Percentiles rank a stretch among this genome's conserved stretches.
Evolutionary conservation across 768 basidiomycete species (phyloP).

Genomic region (Tricholoma sp.): DNA sequence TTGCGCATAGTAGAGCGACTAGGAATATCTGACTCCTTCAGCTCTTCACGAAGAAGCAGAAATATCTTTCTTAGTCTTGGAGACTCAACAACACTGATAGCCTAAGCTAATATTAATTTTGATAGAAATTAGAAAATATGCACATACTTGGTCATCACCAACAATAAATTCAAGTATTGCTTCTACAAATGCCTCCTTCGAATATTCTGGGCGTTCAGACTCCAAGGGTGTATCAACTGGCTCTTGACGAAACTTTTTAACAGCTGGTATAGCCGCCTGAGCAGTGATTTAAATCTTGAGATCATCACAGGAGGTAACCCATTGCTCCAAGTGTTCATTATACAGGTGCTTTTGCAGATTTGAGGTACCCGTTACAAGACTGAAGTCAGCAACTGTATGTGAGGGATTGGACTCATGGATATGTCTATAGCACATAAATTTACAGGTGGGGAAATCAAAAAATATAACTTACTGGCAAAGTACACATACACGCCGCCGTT

Average conservation of each 20-base stretch:
- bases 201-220: slow-evolving; percentile 9
- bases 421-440: not conserved
- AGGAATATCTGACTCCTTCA: slow-evolving; percentile 28
- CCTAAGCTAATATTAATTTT: slow-evolving; percentile 1
- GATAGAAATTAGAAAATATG: not conserved
- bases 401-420: not conserved
- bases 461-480: slow-evolving; percentile 7
- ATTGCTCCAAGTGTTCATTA: slow-evolving; percentile 11
- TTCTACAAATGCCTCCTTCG: slow-evolving; percentile 23
- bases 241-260: not conserved
- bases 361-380: slow-evolving; percentile 6
- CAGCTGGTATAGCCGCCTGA: slow-evolving; percentile 2
- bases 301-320: slow-evolving; percentile 13
- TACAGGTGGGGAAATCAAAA: not conserved
- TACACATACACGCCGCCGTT: not conserved
- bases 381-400: not conserved
- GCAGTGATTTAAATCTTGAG: slow-evolving; percentile 15
- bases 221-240: not conserved
- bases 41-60: slow-evolving; percentile 20
- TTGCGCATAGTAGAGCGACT: slow-evolving; percentile 20
- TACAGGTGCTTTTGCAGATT: slow-evolving; percentile 5
- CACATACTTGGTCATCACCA: slow-evolving; percentile 21
- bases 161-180: slow-evolving; percentile 22
- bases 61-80: slow-evolving; percentile 14
- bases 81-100: slow-evolving; percentile 23